phyloP scores from a whole-genome alignment of 495 filamentous ascomycete genomes.

The Penicillium subrubescens region DNA sequence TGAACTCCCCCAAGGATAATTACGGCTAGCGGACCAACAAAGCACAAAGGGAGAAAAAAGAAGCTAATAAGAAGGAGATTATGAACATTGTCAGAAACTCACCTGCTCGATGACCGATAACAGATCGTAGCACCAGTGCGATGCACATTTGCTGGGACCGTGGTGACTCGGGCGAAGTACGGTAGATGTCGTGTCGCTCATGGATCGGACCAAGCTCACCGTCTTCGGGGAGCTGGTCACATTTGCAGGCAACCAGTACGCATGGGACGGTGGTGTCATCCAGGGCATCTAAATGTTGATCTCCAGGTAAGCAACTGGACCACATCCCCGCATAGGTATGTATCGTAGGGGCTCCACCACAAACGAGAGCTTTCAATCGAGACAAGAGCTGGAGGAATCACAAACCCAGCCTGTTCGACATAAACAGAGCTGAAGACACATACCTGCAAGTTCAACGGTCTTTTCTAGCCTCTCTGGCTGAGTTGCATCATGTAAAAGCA shows the following conservation, averaged over 20 bases:
- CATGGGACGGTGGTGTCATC: slow-evolving; percentile 67
- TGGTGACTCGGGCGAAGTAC: slow-evolving; percentile 68
- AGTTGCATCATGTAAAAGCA: slow-evolving; percentile 85
- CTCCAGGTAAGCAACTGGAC: slow-evolving; percentile 1
- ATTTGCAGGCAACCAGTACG: slow-evolving; percentile 82
- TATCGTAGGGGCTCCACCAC: neutral
- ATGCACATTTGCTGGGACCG: slow-evolving; percentile 79
- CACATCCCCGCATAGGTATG: neutral
- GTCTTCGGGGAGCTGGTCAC: slow-evolving; percentile 64
- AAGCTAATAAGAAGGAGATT: neutral
- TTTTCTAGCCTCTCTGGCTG: slow-evolving; percentile 68
- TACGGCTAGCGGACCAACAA: neutral
- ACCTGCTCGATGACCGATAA: slow-evolving; percentile 68
- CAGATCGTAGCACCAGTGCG: slow-evolving; percentile 69
- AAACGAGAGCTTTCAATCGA: neutral
- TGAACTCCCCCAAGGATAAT: neutral
- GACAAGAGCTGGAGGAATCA: neutral
- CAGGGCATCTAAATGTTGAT: slow-evolving; percentile 60
- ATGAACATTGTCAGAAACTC: slow-evolving; percentile 37
- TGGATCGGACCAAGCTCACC: slow-evolving; percentile 52
- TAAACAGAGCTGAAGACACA: slow-evolving; percentile 2
- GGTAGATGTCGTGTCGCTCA: slow-evolving; percentile 67
- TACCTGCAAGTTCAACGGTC: slow-evolving; percentile 64
- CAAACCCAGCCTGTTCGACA: neutral
- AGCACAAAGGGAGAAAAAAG: slow-evolving; percentile 7